These are phyloP conservation scores for Kluyveromyces lactis DNA, from an alignment of 805 yeast genomes.

Conservation along the genomic window DNA sequence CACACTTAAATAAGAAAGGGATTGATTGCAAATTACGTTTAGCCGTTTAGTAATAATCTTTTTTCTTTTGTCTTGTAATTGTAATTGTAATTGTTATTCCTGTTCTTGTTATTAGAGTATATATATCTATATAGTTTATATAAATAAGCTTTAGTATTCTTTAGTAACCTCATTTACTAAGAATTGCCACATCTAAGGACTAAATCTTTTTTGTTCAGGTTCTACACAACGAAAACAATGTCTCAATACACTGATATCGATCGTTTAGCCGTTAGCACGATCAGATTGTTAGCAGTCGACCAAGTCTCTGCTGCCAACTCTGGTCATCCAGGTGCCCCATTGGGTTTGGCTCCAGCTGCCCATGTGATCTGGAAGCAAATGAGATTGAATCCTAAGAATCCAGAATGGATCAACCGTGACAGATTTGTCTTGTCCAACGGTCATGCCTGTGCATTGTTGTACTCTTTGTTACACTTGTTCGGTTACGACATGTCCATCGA, in stretches of 20 bases:
- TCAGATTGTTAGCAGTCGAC: slow-evolving; percentile 84
- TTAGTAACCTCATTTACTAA: no score
- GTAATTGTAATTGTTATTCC: no score
- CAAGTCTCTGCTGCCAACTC: slow-evolving; percentile 82
- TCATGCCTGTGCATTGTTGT: slow-evolving; percentile 88
- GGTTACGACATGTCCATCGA: slow-evolving; percentile 73
- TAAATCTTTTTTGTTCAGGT: no score
- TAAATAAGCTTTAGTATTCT: no score
- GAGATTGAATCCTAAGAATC: slow-evolving; percentile 85
- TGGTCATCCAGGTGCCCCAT: slow-evolving; percentile 99
- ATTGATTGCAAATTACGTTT: no score
- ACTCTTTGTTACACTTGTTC: slow-evolving; percentile 74
- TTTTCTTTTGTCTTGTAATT: no score
- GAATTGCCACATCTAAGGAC: no score
- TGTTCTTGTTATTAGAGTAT: no score
- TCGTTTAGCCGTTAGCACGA: slow-evolving; percentile 70
- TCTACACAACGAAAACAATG: slow-evolving; percentile 12
- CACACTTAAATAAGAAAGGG: neutral
- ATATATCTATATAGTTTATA: no score
- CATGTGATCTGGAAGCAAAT: slow-evolving; percentile 72
- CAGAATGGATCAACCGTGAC: slow-evolving; percentile 90
- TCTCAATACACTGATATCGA: slow-evolving; percentile 49
- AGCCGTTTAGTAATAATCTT: no score
- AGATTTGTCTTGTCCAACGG: slow-evolving; percentile 94
- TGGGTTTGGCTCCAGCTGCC: slow-evolving; percentile 95